Evolutionary conservation across 306 rosid species (phyloP), one percentile per base, ranked within the genome.

Genomic region (Echinosophora koreensis): DNA sequence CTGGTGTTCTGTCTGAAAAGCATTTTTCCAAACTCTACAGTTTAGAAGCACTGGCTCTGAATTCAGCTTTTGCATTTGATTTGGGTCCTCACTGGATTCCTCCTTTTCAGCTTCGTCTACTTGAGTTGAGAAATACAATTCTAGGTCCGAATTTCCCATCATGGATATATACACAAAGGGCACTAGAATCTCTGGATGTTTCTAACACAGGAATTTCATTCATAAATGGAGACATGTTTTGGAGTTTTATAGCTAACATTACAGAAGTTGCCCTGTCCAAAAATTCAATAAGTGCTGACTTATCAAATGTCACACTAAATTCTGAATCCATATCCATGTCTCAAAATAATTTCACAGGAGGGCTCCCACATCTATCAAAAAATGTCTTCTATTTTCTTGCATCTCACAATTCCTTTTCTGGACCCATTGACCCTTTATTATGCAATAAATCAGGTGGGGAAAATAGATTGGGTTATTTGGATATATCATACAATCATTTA

Each of bases 271-370:
- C 17, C 64, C 27, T 86, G 0, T 46, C 84, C 60, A 32, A 58
- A 27, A 86, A 86, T 73, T 30, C 32, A 12, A 63, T 86, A 46
- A 63, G 69, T 1, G 84, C 85, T 2, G 78, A 64, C 57, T 76
- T 70, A 3, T 74, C 87, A 35, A 81, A 81, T 67, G 27, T 80
- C 14, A 44, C 67, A 28, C 62, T 80, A 1, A 80, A 46, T 22
- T 41, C 84, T 15, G 7, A 14, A 8, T 0, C 30, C 10, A 14
- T 80, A 56, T 42, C 32, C 56, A 56, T 80, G 77, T 52, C 11
- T 4, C 59, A 28, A 2, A 80, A 80, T 57, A 73, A 66, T 8
- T 80, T 80, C 56, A 80, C 37, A 4, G 84, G 80, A 14, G 54
- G 63, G 5, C 71, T 86, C 2, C 87, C 90, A 16, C 74, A 46